Evolutionary conservation across 306 rosid species (phyloP).

Genomic region (Bauhinia variegata): DNA sequence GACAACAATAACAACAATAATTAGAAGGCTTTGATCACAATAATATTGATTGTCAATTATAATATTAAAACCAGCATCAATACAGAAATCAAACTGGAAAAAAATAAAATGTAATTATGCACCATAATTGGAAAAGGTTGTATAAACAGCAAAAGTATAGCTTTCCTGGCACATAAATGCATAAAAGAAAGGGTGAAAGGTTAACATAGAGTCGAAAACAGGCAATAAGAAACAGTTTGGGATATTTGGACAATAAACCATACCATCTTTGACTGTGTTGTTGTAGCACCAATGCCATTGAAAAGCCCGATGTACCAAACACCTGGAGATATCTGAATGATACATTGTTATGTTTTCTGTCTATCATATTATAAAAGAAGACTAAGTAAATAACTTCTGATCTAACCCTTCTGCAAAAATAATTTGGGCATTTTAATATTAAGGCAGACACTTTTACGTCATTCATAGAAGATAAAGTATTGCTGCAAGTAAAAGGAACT

Average conservation of each 20-base stretch:
- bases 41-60: neutral
- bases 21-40: neutral
- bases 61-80: neutral
- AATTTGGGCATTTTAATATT: slow-evolving; percentile 8
- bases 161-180: slow-evolving; percentile 1
- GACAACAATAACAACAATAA: neutral
- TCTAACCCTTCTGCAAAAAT: slow-evolving; percentile 13
- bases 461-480: neutral
- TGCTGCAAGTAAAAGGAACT: slow-evolving; percentile 19
- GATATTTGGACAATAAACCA: slow-evolving; percentile 30
- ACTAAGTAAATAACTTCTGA: slow-evolving; percentile 24
- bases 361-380: slow-evolving; percentile 11
- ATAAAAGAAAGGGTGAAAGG: slow-evolving; percentile 15
- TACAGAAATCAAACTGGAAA: neutral
- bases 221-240: slow-evolving; percentile 17
- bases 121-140: neutral
- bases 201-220: neutral
- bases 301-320: slow-evolving; percentile 93
- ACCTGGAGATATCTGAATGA: slow-evolving; percentile 89
- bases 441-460: too few species aligned
- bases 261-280: slow-evolving; percentile 97
- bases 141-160: neutral
- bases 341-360: slow-evolving; percentile 33
- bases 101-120: neutral
- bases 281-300: slow-evolving; percentile 84